A percentile compares a stretch with the other conserved stretches of the same genome.
Conservation (phyloP, 202 grass and related monocot genomes). For the Setaria italica region DNA sequence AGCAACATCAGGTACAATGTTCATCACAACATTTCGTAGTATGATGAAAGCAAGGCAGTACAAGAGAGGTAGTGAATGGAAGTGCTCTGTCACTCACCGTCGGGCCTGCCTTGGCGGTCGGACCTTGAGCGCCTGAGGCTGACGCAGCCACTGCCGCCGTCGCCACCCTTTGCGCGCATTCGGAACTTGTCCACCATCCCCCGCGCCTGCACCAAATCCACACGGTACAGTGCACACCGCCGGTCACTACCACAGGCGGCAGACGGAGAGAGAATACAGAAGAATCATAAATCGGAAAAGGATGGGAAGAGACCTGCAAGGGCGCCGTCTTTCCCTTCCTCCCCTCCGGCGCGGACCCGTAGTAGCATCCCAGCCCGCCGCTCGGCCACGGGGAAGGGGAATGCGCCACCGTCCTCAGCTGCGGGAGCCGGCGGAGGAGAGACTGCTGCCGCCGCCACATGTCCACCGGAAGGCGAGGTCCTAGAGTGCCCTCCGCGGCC, state of each 20-base stretch:
- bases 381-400: conserved; percentile 34
- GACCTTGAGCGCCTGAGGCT: conserved; percentile 77
- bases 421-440: conserved; percentile 26
- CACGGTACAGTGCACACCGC: not conserved
- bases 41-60: not conserved
- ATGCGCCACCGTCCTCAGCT: conserved; percentile 42
- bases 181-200: conserved; percentile 81
- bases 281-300: not conserved
- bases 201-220: conserved; percentile 54
- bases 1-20: not conserved
- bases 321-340: conserved; percentile 48
- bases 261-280: not conserved
- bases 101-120: conserved; percentile 62
- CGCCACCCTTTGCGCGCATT: conserved; percentile 81
- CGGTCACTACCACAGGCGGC: not conserved
- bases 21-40: not conserved
- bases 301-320: conserved; percentile 31
- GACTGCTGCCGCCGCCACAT: conserved; percentile 48
- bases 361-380: conserved; percentile 44
- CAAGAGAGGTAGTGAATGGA: not conserved
- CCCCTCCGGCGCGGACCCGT: conserved; percentile 40
- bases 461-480: not conserved
- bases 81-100: conserved; percentile 71
- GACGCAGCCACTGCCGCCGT: conserved; percentile 74
- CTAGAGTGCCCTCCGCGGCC: not conserved